phyloP scores from a whole-genome alignment of 192 early-diverging fungal genomes.

The Helicostylum pulchrum region DNA sequence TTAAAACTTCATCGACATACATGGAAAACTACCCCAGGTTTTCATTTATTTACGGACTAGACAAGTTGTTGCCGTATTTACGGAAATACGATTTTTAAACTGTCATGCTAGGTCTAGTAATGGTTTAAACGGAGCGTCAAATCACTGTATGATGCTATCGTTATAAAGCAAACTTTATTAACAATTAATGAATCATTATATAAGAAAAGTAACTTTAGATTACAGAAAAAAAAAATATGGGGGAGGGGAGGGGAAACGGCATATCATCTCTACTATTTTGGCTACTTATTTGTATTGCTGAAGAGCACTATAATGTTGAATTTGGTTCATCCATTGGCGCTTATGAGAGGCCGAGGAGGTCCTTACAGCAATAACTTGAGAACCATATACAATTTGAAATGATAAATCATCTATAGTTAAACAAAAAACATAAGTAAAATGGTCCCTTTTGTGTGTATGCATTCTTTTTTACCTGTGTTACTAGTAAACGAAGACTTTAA shows the following conservation, averaged over 20 bases:
- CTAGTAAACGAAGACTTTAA: constrained; percentile 21
- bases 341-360: constrained; percentile 52
- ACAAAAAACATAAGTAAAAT: background rate
- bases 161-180: too few relatives aligned
- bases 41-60: background rate
- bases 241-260: too few relatives aligned
- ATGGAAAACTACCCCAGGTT: background rate
- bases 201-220: too few relatives aligned
- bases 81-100: too few relatives aligned
- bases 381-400: constrained; percentile 59
- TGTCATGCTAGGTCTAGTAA: too few relatives aligned
- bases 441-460: background rate
- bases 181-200: too few relatives aligned
- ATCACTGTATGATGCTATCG: too few relatives aligned
- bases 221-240: too few relatives aligned
- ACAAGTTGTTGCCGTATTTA: too few relatives aligned
- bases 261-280: background rate
- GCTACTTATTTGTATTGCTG: constrained; percentile 7
- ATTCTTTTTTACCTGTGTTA: constrained; percentile 8
- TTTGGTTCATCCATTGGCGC: constrained; percentile 55
- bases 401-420: constrained; percentile 43
- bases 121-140: too few relatives aligned
- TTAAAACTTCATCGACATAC: too few relatives aligned
- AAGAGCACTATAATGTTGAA: constrained; percentile 31
- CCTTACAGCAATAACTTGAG: constrained; percentile 52